Base-by-base conservation (phyloP, 2,329 filamentous ascomycete genomes). In the Thermothelomyces thermophilus region DNA sequence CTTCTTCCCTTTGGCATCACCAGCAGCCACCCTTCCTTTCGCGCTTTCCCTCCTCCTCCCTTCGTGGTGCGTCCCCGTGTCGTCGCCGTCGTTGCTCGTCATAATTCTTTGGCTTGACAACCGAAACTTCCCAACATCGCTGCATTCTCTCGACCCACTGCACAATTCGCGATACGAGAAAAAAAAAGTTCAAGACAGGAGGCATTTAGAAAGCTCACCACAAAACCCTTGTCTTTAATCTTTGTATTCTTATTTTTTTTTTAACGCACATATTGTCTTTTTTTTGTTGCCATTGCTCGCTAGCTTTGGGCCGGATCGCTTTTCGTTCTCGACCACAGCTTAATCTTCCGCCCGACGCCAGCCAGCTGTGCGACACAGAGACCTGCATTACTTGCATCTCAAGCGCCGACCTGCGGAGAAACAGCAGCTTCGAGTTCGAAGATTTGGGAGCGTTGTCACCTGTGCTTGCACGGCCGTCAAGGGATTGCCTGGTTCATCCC, bases 171-270 rank as follows among this genome's bases (percentile, higher is more conserved):
- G 41, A 51, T 41, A 19, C 13, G 57, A 61, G 59, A 60, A 57
- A 61, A 59, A 60, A 57, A 60, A 62, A 55, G 35, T n/a, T 45
- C 26, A 55, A 60, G 59, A 60, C 63, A 58, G 36, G 37, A 60
- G 51, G 53, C 54, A 51, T 57, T 57, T 53, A 57, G 57, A 57
- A 55, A 31, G 54, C 56, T 55, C 53, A 16, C 46, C 46, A 46
- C 53, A 48, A 54, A 47, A n/a, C n/a, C n/a, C 33, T 52, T 52
- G 51, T 46, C 63, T 64, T 68, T 69, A 65, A 69, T 70, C 62
- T 61, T 59, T 60, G 57, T 61, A 60, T 59, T 61, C 46, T 61
- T 58, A 43, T 60, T 58, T 55, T 58, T 56, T n/a, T n/a, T n/a
- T n/a, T n/a, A n/a, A 53, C 56, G 48, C 52, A 48, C 45, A 26